Evolutionary conservation across 768 basidiomycete species (phyloP).

Genomic region (Coprinopsis cinerea): DNA sequence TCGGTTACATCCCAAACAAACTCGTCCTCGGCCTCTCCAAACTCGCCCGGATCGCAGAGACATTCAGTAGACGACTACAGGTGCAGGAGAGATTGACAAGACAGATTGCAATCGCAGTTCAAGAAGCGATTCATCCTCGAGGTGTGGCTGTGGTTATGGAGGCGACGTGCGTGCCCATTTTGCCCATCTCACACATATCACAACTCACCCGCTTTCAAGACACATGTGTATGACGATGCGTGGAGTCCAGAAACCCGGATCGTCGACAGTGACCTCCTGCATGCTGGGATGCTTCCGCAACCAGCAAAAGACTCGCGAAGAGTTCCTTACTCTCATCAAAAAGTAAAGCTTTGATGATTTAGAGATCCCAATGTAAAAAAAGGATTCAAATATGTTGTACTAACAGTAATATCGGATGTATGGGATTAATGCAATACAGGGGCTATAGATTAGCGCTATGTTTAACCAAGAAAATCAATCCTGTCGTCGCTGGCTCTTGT

Average conservation of each 20-base stretch:
- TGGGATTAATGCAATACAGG: too few species aligned
- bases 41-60: constrained; percentile 94
- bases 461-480: constrained; percentile 33
- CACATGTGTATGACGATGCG: constrained; percentile 99
- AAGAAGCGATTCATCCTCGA: constrained; percentile 95
- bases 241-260: constrained; percentile 97
- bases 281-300: constrained; percentile 98
- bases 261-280: constrained; percentile 91
- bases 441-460: constrained; percentile 8
- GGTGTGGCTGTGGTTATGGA: constrained; percentile 99
- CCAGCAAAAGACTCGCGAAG: constrained; percentile 98
- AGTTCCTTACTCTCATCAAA: constrained; percentile 87
- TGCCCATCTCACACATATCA: background rate
- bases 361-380: constrained; percentile 3
- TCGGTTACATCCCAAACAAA: constrained; percentile 95
- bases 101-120: constrained; percentile 96
- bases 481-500: constrained; percentile 53
- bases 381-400: too few species aligned
- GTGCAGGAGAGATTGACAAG: constrained; percentile 97
- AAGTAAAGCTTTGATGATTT: constrained; percentile 15
- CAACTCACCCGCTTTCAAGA: constrained; percentile 38
- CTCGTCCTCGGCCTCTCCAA: constrained; percentile 94
- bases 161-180: constrained; percentile 64
- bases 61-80: constrained; percentile 91
- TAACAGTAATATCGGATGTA: too few species aligned